Conservation (phyloP, 768 basidiomycete species). For the Suillus occidentalis region DNA sequence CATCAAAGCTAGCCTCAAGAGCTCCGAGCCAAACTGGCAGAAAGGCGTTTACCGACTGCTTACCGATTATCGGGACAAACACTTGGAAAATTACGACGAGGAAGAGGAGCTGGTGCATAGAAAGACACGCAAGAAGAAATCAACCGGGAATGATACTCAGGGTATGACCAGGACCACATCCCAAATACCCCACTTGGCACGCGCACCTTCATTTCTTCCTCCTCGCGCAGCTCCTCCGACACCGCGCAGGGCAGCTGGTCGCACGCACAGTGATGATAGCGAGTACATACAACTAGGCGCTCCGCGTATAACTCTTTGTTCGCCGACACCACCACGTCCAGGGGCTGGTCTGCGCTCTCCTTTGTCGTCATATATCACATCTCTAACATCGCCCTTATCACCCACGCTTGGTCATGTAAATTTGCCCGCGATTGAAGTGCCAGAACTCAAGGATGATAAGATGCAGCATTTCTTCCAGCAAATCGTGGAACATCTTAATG, state of each 20-base stretch:
- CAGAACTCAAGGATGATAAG: slow-evolving; percentile 69
- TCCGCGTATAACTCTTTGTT: slow-evolving; percentile 28
- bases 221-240: slow-evolving; percentile 60
- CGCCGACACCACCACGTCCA: slow-evolving; percentile 26
- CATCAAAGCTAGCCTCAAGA: slow-evolving; percentile 67
- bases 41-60: slow-evolving; percentile 94
- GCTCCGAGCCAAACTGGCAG: slow-evolving; percentile 80
- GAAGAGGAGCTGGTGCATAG: slow-evolving; percentile 50
- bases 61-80: slow-evolving; percentile 76
- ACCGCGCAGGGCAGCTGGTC: slow-evolving; percentile 51
- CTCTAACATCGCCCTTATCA: slow-evolving; percentile 30
- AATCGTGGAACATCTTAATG: slow-evolving; percentile 76
- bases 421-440: slow-evolving; percentile 55
- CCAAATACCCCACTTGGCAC: slow-evolving; percentile 24
- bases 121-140: slow-evolving; percentile 36
- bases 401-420: slow-evolving; percentile 30
- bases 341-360: slow-evolving; percentile 18
- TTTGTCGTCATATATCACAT: slow-evolving; percentile 23
- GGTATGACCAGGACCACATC: slow-evolving; percentile 24
- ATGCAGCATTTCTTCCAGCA: slow-evolving; percentile 87
- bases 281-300: slow-evolving; percentile 15
- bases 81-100: slow-evolving; percentile 73
- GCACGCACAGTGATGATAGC: slow-evolving; percentile 25
- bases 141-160: slow-evolving; percentile 28
- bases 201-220: slow-evolving; percentile 43